Conservation (phyloP, 768 basidiomycete species). For the Mrakia blollopis region DNA sequence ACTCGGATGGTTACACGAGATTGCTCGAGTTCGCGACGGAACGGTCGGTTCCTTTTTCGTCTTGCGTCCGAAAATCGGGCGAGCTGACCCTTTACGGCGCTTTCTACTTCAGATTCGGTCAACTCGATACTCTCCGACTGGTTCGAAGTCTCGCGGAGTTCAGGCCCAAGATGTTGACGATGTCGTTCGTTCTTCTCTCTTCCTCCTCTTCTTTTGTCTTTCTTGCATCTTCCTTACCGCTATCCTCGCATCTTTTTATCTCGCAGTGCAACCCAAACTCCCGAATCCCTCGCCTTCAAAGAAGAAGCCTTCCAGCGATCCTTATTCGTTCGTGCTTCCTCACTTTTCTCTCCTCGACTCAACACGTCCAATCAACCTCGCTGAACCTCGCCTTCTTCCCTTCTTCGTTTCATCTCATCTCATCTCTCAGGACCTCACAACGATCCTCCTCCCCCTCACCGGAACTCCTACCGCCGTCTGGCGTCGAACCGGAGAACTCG, state of each 20-base stretch:
- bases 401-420: background rate
- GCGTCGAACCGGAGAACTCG: conserved; percentile 97
- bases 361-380: background rate
- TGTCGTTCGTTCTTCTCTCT: conserved; percentile 17
- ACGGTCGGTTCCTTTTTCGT: background rate
- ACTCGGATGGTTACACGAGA: background rate
- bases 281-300: background rate
- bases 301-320: conserved; percentile 1
- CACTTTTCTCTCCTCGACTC: background rate
- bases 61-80: background rate
- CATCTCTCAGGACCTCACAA: conserved; percentile 14
- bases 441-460: conserved; percentile 20
- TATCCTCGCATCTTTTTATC: background rate
- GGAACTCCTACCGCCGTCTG: conserved; percentile 54
- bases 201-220: background rate
- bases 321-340: background rate
- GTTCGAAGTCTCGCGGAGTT: conserved; percentile 27
- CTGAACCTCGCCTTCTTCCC: background rate
- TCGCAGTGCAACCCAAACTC: background rate
- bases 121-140: conserved; percentile 22
- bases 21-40: background rate
- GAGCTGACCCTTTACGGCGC: too few relatives aligned
- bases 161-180: conserved; percentile 27
- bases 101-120: background rate
- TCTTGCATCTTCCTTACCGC: background rate